Evolutionary conservation across 139 green algal genomes (phyloP).

Genomic region (Ulvella scutata): DNA sequence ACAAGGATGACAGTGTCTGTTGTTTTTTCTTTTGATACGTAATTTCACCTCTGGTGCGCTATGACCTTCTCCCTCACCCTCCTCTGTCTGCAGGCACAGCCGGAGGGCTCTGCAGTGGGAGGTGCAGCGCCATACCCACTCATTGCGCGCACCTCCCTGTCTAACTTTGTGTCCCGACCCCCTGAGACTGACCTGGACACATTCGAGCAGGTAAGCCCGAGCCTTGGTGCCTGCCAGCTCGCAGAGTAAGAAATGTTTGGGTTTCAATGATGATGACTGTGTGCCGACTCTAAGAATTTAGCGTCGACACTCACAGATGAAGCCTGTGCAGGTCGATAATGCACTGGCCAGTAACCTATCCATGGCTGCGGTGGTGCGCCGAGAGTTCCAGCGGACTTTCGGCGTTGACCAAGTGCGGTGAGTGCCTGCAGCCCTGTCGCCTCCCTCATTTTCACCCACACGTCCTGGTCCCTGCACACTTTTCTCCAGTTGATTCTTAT

Average conservation of each 20-base stretch:
- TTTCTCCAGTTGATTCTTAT: too few relatives aligned
- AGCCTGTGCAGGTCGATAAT: background rate
- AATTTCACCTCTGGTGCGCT: background rate
- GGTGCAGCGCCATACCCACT: background rate
- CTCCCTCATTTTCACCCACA: too few relatives aligned
- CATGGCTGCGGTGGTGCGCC: background rate
- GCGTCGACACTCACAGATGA: too few relatives aligned
- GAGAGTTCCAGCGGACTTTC: background rate
- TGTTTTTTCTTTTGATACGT: too few relatives aligned
- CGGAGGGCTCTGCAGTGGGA: background rate
- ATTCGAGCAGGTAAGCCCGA: background rate
- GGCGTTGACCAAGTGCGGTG: background rate
- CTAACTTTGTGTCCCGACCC: background rate
- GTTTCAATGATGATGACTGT: background rate
- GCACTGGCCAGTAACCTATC: background rate
- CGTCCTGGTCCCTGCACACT: too few relatives aligned
- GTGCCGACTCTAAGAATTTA: background rate
- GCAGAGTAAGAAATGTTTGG: too few relatives aligned
- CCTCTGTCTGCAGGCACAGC: background rate
- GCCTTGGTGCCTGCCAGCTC: too few relatives aligned
- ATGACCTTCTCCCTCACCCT: background rate
- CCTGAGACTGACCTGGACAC: background rate
- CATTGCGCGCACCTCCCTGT: background rate
- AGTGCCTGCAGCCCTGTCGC: background rate
- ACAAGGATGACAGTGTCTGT: too few relatives aligned